Evolutionary conservation across 805 yeast genomes (phyloP), one percentile per base, ranked within the genome.

Genomic region (Metschnikowia bowlesiae): DNA sequence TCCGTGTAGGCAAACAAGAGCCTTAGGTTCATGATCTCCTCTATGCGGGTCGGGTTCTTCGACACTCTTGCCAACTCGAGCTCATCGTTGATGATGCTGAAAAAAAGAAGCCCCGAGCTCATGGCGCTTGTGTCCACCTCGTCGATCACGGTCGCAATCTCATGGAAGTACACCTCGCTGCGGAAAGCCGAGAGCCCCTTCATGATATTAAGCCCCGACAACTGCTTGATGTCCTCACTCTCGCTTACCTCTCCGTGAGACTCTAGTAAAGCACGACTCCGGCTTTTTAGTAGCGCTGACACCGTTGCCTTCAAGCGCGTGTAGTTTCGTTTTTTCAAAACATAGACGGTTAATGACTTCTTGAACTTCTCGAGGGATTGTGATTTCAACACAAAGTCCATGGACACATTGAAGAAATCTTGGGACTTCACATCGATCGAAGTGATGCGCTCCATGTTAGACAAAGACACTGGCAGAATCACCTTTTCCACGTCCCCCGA

Each of bases 391-490:
- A 62, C 65, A 37, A 79, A 70, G 47, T 76, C 76, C 42, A 79
- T 67, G n/a, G 60, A 53, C n/a, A 81, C 76, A 2, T 81, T 79
- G 57, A 82, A 84, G 61, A 80, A 81, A 10, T 77, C 78, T 1
- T 73, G 64, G 4, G 79, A 71, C 2, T 64, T 57, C 0, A 84
- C 76, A 39, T 70, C 69, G 2, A 89, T 74, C 6, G 68, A 67
- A 8, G 60, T 50, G 8, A 89, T 81, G 0, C 68, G 67, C 11
- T 73, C 70, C 30, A 85, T 59, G 31, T 78, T 76, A 0, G 96
- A 94, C 39, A 90, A 62, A 40, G 89, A 66, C 53, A 87, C 81
- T 0, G 97, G 97, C 0, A 94, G 70, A 7, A 62, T 49, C 6
- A 74, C 46, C 2, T 62, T 61, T 2, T 66, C 47, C 3, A 57